These are phyloP conservation scores for Rhytidiadelphus loreus DNA, from an alignment of 225 moss, liverwort and hornwort species.

Conservation along the genomic window DNA sequence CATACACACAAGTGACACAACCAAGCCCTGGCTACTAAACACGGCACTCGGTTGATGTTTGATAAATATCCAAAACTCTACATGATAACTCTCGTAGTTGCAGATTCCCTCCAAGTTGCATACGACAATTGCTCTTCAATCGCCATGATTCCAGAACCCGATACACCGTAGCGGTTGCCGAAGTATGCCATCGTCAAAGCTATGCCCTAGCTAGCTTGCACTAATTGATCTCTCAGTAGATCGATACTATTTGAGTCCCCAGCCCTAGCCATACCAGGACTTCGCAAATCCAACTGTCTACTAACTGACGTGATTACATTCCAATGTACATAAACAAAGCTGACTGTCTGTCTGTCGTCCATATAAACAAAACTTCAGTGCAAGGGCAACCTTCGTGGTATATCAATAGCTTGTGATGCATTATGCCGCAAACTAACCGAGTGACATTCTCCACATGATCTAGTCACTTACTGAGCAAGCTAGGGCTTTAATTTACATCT, in stretches of 20 bases:
- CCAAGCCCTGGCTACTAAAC: background rate
- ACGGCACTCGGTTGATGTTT: background rate
- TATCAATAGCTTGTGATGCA: background rate
- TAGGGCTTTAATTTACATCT: background rate
- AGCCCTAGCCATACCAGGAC: background rate
- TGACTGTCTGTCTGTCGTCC: background rate
- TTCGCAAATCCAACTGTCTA: background rate
- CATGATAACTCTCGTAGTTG: background rate
- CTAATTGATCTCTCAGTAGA: background rate
- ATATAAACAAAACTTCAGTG: background rate
- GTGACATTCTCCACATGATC: background rate
- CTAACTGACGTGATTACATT: background rate
- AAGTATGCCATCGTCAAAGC: background rate
- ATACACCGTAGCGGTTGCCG: background rate
- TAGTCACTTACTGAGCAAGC: background rate
- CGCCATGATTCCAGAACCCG: background rate
- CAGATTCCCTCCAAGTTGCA: background rate
- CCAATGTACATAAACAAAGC: background rate
- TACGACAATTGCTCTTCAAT: background rate
- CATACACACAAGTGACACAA: background rate
- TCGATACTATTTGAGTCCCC: background rate
- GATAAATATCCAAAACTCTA: background rate
- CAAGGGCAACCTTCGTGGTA: background rate
- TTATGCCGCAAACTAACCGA: background rate
- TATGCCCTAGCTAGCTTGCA: background rate